Base-by-base conservation (phyloP, 768 basidiomycete genomes). In the Mycena leptocephala region DNA sequence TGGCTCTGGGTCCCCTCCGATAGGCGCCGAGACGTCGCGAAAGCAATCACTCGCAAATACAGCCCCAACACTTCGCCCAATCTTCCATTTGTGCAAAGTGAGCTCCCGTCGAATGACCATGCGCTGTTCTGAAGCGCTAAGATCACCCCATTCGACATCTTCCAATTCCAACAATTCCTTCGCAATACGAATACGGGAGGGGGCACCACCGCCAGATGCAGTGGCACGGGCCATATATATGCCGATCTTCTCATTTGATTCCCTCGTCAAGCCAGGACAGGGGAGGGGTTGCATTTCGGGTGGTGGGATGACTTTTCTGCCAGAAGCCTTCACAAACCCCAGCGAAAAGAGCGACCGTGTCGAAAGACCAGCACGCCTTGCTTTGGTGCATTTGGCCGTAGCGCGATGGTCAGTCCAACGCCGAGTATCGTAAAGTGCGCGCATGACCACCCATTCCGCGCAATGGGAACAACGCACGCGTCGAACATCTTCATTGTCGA, bases 401-500 rank as follows among this genome's bases (percentile, higher is more conserved):
- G 18, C n/a, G 2, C 65, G 33, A 43, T 75, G 74, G 4, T 58
- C 68, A 8, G 9, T 67, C 72, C 72, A 74, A 14, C 72, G 62
- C 3, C 6, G 14, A 4, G 43, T 18, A 2, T 75, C 67, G 41
- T 35, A 69, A 6, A 63, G 39, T 1, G n/a, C 13, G 1, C 68
- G n/a, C 59, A 61, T 65, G 20, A 26, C 30, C 5, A 75, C n/a
- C 68, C 39, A 43, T n/a, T 20, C 13, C 10, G 39, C 69, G 33
- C 66, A 70, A 11, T 63, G n/a, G 14, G 68, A 70, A 26, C 68
- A 65, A 6, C 74, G 68, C 5, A 69, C 59, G 26, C 68, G 41
- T 4, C 51, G 56, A 2, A 75, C 59, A 63, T 75, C 68, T 5
- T 18, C 18, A 14, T 58, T 30, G 18, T 70, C 39, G 28, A 70